These are phyloP conservation scores for Rhytidiadelphus loreus DNA, from an alignment of 225 moss, liverwort and hornwort species.

Conservation along the genomic window DNA sequence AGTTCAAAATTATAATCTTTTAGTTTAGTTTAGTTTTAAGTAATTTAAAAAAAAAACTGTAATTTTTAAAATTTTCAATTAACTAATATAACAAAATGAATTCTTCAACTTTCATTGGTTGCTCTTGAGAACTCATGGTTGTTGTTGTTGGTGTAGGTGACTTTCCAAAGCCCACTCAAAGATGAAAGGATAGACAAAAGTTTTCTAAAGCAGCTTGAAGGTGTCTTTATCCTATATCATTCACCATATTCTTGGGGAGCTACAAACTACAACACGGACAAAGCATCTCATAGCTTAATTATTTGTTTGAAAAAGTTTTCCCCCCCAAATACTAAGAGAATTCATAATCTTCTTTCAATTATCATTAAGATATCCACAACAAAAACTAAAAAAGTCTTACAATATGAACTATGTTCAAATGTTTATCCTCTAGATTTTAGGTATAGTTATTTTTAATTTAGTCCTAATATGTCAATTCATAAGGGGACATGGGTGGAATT, in stretches of 20 bases:
- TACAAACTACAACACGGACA: background rate
- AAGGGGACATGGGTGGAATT: fast-evolving
- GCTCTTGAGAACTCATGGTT: background rate
- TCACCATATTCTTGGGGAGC: background rate
- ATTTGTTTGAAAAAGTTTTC: background rate
- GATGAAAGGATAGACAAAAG: background rate
- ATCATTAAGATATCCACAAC: background rate
- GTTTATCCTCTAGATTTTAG: background rate
- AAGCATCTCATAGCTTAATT: background rate
- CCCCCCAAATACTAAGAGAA: background rate
- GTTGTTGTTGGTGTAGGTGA: background rate
- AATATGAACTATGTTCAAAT: background rate
- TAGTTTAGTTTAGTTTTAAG: too few relatives aligned
- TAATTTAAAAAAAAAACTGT: too few relatives aligned
- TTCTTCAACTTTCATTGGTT: background rate
- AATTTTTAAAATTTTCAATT: background rate
- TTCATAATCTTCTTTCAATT: background rate
- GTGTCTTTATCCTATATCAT: background rate
- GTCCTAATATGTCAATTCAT: background rate
- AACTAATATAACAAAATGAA: background rate
- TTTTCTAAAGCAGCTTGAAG: fast-evolving
- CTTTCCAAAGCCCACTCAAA: background rate
- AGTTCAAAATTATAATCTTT: background rate
- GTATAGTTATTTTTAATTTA: background rate
- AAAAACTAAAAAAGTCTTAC: background rate